Conservation (phyloP, 768 basidiomycete genomes). For the Boletellus sp. region DNA sequence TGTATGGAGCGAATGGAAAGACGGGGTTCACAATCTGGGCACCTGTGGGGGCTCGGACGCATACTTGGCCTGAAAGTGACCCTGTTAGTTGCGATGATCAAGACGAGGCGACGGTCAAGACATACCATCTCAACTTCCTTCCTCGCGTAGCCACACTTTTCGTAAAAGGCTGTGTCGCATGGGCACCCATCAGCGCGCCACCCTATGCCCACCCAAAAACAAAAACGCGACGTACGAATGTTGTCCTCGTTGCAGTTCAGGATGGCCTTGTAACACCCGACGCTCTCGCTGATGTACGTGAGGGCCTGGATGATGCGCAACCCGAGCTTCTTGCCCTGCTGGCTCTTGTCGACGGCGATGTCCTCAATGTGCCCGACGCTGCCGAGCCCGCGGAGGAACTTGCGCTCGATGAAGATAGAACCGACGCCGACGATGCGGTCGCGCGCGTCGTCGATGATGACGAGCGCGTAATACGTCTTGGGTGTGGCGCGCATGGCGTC, state of each 20-base stretch:
- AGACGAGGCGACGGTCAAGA: not conserved
- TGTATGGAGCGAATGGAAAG: not conserved
- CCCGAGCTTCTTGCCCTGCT: constrained; percentile 93
- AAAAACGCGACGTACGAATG: constrained; percentile 64
- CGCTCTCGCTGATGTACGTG: constrained; percentile 74
- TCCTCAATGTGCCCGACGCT: constrained; percentile 96
- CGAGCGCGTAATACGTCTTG: constrained; percentile 77
- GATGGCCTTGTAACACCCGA: constrained; percentile 94
- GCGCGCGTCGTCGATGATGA: constrained; percentile 69
- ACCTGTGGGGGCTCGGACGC: constrained; percentile 37
- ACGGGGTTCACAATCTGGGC: constrained; percentile 19
- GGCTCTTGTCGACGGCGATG: constrained; percentile 83
- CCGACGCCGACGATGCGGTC: constrained; percentile 85
- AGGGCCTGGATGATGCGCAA: constrained; percentile 83
- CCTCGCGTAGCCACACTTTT: constrained; percentile 90
- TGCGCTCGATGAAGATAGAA: constrained; percentile 85
- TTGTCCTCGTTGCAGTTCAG: constrained; percentile 91
- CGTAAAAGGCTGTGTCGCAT: constrained; percentile 75
- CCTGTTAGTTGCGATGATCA: constrained; percentile 8
- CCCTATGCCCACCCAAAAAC: constrained; percentile 1
- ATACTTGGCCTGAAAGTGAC: constrained; percentile 50
- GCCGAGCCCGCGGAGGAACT: constrained; percentile 86
- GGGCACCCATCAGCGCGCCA: constrained; percentile 8
- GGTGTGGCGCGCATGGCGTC: constrained; percentile 50
- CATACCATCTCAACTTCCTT: constrained; percentile 93